Base-by-base conservation (phyloP, 495 filamentous ascomycete species). In the Pseudomonodictys pantanalensis region DNA sequence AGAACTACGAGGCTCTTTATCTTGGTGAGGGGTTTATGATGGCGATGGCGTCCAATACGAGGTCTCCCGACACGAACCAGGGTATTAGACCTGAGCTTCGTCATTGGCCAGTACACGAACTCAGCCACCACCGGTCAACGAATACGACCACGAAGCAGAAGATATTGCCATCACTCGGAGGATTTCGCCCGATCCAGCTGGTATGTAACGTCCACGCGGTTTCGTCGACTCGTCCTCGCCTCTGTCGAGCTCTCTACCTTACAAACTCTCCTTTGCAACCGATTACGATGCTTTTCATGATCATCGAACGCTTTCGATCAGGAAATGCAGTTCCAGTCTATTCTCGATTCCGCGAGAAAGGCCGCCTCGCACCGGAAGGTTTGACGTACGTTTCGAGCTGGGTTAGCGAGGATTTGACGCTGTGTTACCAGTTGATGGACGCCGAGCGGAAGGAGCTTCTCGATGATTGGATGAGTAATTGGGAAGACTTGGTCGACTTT, bases 361-460 rank as follows among this genome's bases (percentile, higher is more conserved):
- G 57, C 15, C 57, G 57, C 5, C 57, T 53, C 41, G 32, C 33
- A 10, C 57, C 57, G 8, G 38, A 53, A 35, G 57, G 57, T 1
- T 41, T 60, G 41, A 45, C 10, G 1, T 60, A 60, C 23, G 41
- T 60, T 24, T 60, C 57, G 5, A 60, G 57, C 48, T 60, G 57
- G 48, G 46, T 51, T n/a, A 60, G 57, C 38, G 49, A 22, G 3
- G 57, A 60, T 43, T 45, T 60, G 38, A 53, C 48, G 18, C 39
- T 35, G 11, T 60, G 57, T 41, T 60, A 53, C 48, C 57, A 60
- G 30, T 7, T 60, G 1, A 60, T 60, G 57, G 48, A 60, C 18
- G 48, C 48, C 0, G 57, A 47, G 26, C 29, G 26, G 22, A 44
- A 42, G 22, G 30, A 60, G 48, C 26, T 60, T 10, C 38, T 60